These are phyloP conservation scores for Talaromyces sp. DNA, from an alignment of 2,329 filamentous ascomycete genomes.

Conservation along the genomic window DNA sequence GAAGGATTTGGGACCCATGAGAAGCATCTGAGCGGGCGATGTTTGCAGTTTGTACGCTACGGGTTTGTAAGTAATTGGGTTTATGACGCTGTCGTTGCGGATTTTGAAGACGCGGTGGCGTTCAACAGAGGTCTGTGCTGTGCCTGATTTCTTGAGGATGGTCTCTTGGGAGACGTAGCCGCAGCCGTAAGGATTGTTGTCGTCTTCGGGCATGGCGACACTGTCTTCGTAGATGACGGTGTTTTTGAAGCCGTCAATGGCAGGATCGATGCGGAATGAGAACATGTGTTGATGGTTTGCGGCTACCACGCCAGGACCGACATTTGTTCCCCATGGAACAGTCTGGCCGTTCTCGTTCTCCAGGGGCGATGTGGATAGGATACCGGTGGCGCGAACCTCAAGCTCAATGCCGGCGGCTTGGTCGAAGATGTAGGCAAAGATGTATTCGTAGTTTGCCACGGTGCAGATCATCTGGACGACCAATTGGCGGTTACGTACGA, in stretches of 20 bases:
- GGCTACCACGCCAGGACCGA: slow-evolving; percentile 65
- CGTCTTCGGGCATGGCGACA: slow-evolving; percentile 55
- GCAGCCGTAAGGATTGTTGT: slow-evolving; percentile 55
- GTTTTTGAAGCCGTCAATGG: slow-evolving; percentile 55
- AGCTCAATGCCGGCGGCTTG: slow-evolving; percentile 65
- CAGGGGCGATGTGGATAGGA: slow-evolving; percentile 64
- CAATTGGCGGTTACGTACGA: slow-evolving; percentile 62
- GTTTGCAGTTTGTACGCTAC: slow-evolving; percentile 56
- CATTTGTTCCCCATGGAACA: slow-evolving; percentile 65
- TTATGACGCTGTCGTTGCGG: slow-evolving; percentile 51
- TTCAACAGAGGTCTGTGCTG: slow-evolving; percentile 47
- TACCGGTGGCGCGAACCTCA: slow-evolving; percentile 67
- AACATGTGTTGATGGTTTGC: slow-evolving; percentile 74
- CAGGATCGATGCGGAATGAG: slow-evolving; percentile 59
- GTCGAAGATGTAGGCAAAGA: slow-evolving; percentile 68
- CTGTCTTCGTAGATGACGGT: slow-evolving; percentile 55
- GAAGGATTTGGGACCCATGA: slow-evolving; percentile 52
- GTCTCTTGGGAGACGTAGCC: slow-evolving; percentile 50
- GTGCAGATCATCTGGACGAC: slow-evolving; percentile 69
- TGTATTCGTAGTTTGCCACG: slow-evolving; percentile 70
- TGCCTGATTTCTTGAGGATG: slow-evolving; percentile 48
- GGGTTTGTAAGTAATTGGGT: slow-evolving; percentile 52
- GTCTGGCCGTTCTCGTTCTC: slow-evolving; percentile 57
- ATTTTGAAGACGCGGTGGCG: slow-evolving; percentile 56
- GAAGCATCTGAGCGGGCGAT: slow-evolving; percentile 54